Base-by-base conservation (phyloP, 768 basidiomycete genomes). In the Udeniomyces megalosporus region DNA sequence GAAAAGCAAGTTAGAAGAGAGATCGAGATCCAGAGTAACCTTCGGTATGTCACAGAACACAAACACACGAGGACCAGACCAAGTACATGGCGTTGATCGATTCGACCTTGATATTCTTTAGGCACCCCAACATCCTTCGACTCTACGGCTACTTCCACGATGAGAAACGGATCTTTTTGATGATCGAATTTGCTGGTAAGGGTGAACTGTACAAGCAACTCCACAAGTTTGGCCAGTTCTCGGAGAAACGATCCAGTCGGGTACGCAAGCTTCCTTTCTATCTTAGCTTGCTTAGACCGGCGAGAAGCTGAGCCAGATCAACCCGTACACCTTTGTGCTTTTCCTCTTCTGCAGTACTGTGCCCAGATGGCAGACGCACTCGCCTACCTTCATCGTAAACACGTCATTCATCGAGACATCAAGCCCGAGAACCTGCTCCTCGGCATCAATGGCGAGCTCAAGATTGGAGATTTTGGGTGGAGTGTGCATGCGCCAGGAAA, bases 381-480 rank as follows among this genome's bases (percentile, higher is more conserved):
- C 49, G 77, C 77, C 12, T 99, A 99, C 71, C 79, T 97, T 20
- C 95, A 99, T 71, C 76, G 78, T 57, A 99, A 97, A 71, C 92
- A 97, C 70, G 91, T 99, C 70, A 99, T 97, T 55, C 95, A 99
- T 73, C 82, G 95, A 34, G 95, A 99, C 70, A 99, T 99, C 76
- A 99, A 99, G 74, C 95, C 95, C 0, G 93, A 99, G 76, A 99
- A 99, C 73, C 75, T 99, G 53, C 79, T 99, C 34, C 77, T 60
- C 69, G 72, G 72, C 8, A 42, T 97, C 69, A 89, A 91, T 68
- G 93, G 93, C 45, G 93, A 97, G 72, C 77, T 99, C 69, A 97
- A 99, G 79, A 93, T 99, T 65, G 95, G 84, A 3, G 93, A 97
- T 74, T 97, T 97, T 73, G 95, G 95, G 11, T 99, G 95, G 93